A percentile compares a stretch with the other conserved stretches of the same genome.
Conservation (phyloP, 192 early-diverging fungal species). For the Oehlia diaphana region DNA sequence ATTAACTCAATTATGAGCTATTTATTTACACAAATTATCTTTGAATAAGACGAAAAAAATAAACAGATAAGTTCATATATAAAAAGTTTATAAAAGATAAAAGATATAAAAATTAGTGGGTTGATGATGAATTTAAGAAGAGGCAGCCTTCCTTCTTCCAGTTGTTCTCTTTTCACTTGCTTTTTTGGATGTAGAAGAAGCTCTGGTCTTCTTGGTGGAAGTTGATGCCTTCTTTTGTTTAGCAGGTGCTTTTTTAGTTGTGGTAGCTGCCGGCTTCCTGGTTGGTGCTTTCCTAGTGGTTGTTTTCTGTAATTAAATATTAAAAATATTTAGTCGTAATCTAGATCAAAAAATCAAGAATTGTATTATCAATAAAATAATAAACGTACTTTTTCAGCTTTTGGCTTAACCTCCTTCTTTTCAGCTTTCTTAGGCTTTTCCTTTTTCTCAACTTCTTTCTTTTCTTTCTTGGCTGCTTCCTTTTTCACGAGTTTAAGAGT, state of each 20-base stretch:
- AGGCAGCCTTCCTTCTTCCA: background rate
- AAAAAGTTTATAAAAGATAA: background rate
- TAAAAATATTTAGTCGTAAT: background rate
- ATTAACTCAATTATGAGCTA: too few relatives aligned
- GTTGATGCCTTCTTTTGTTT: constrained; percentile 6
- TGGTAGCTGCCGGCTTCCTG: background rate
- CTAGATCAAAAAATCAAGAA: background rate
- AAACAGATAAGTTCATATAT: background rate
- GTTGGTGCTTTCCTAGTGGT: background rate
- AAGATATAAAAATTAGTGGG: background rate
- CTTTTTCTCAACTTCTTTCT: constrained; percentile 21
- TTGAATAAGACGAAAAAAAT: too few relatives aligned
- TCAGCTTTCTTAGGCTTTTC: constrained; percentile 22
- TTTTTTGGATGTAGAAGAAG: background rate
- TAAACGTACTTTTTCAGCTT: constrained; percentile 10
- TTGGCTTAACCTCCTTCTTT: constrained; percentile 22
- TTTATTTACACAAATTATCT: too few relatives aligned
- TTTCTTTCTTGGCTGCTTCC: constrained; percentile 20
- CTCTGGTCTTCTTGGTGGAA: background rate
- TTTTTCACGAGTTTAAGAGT: constrained; percentile 30
- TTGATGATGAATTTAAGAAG: background rate
- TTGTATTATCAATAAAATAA: background rate
- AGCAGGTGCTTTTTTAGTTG: background rate
- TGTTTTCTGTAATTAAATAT: background rate
- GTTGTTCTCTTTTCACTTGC: background rate